phyloP scores from a whole-genome alignment of 2,329 filamentous ascomycete species.

The Trichoderma sp. region DNA sequence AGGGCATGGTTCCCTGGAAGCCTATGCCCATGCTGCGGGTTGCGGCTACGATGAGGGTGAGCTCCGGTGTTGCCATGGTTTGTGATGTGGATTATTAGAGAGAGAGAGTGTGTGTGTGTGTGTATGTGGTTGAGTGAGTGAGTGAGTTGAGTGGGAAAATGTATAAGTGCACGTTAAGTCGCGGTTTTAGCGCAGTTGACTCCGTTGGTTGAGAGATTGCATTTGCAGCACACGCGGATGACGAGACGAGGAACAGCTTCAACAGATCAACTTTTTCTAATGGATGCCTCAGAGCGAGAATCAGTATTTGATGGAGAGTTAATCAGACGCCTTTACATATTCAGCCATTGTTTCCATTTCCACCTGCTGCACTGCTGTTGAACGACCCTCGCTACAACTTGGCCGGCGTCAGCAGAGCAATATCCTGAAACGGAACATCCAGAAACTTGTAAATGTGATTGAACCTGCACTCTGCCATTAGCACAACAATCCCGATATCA shows the following conservation, averaged over 20 bases:
- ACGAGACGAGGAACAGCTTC: background rate
- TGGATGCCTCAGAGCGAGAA: background rate
- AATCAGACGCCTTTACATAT: background rate
- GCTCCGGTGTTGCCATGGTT: constrained; percentile 52
- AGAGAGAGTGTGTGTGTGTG: background rate
- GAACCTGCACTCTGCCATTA: constrained; percentile 47
- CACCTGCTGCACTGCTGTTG: background rate
- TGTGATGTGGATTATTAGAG: background rate
- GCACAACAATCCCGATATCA: background rate
- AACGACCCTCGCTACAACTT: constrained; percentile 39
- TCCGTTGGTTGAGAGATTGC: background rate
- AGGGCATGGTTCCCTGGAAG: constrained; percentile 74
- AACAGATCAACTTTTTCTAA: background rate
- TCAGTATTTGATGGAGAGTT: background rate
- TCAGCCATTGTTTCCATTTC: background rate
- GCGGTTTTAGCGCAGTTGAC: constrained; percentile 1
- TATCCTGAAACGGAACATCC: constrained; percentile 60
- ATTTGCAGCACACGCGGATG: background rate
- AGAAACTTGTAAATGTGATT: constrained; percentile 70
- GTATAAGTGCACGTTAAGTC: constrained; percentile 6
- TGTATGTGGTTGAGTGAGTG: background rate
- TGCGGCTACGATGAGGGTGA: constrained; percentile 93
- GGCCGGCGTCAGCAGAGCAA: constrained; percentile 44
- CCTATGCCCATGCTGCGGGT: constrained; percentile 93
- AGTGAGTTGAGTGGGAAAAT: background rate